Conservation (phyloP, 164 flowering plant genomes). For the Chloranthus sessilifolius region DNA sequence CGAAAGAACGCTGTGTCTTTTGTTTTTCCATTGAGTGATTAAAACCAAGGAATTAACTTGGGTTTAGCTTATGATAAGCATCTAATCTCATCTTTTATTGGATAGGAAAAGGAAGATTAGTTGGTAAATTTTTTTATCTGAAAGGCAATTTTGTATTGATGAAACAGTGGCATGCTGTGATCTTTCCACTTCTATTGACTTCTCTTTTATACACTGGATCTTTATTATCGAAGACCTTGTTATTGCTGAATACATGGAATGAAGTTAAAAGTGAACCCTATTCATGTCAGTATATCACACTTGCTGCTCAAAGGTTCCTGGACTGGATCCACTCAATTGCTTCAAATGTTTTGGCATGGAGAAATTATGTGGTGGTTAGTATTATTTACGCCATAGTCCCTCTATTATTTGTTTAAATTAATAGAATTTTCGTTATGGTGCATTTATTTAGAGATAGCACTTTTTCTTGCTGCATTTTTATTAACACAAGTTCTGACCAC, state of each 20-base stretch:
- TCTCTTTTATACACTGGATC: constrained; percentile 80
- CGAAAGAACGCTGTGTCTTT: background rate
- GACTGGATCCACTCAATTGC: constrained; percentile 24
- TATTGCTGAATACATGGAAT: constrained; percentile 35
- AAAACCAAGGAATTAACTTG: background rate
- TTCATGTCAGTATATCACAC: constrained; percentile 17
- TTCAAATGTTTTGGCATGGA: constrained; percentile 65
- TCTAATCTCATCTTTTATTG: constrained; percentile 23
- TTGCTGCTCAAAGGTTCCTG: constrained; percentile 13
- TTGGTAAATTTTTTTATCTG: constrained; percentile 12
- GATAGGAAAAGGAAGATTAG: constrained; percentile 31
- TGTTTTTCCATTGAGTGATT: background rate
- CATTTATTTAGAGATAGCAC: background rate
- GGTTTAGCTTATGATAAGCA: constrained; percentile 16
- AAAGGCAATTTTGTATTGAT: constrained; percentile 51
- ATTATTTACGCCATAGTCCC: constrained; percentile 2
- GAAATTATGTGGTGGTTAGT: constrained; percentile 82
- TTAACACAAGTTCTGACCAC: background rate
- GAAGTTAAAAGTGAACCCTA: constrained; percentile 20
- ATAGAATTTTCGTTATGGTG: background rate
- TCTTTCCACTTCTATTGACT: constrained; percentile 70
- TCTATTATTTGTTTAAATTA: background rate
- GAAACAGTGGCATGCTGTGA: constrained; percentile 92
- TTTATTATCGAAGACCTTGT: constrained; percentile 36
- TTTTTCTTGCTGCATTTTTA: background rate